A percentile compares a stretch with the other conserved stretches of the same genome.
Evolutionary conservation across 2,329 filamentous ascomycete genomes (phyloP).

Genomic region (Neurospora crassa): DNA sequence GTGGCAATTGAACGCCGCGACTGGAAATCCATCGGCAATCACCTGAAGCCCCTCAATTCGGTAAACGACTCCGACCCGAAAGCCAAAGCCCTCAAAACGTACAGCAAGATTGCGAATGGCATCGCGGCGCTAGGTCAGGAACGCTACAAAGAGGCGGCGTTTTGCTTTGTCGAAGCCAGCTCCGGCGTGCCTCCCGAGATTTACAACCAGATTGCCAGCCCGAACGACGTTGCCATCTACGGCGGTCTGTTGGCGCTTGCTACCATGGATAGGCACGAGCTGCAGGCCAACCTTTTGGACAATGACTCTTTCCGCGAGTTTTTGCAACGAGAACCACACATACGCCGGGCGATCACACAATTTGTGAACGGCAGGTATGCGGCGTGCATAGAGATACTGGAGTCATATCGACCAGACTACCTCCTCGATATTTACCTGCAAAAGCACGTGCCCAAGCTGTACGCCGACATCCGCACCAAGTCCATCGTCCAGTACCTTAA

Average conservation of each 20-base stretch:
- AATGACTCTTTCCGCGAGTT: conserved; percentile 75
- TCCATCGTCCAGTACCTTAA: conserved; percentile 89
- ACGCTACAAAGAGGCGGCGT: conserved; percentile 54
- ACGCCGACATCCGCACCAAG: conserved; percentile 70
- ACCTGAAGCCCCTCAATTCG: conserved; percentile 53
- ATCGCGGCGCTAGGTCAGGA: conserved; percentile 38
- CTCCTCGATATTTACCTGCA: conserved; percentile 83
- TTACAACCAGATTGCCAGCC: conserved; percentile 65
- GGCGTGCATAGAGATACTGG: conserved; percentile 71
- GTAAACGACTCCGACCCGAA: conserved; percentile 33
- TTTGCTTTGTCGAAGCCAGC: conserved; percentile 57
- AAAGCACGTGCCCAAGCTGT: conserved; percentile 60
- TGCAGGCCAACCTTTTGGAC: conserved; percentile 70
- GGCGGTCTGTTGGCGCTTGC: conserved; percentile 84
- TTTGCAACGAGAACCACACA: conserved; percentile 86
- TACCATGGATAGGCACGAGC: conserved; percentile 70
- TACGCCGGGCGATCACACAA: conserved; percentile 79
- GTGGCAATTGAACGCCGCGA: conserved; percentile 68
- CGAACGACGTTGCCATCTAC: conserved; percentile 87
- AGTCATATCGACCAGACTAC: conserved; percentile 75
- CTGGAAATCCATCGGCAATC: conserved; percentile 58
- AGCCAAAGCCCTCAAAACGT: conserved; percentile 36
- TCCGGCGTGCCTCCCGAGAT: conserved; percentile 35
- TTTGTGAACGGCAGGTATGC: conserved; percentile 90
- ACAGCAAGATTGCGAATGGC: conserved; percentile 42